Percentiles rank a stretch among this genome's conserved stretches.
Evolutionary conservation across 495 filamentous ascomycete genomes (phyloP).

Genomic region (Polyplosphaeria fusca): DNA sequence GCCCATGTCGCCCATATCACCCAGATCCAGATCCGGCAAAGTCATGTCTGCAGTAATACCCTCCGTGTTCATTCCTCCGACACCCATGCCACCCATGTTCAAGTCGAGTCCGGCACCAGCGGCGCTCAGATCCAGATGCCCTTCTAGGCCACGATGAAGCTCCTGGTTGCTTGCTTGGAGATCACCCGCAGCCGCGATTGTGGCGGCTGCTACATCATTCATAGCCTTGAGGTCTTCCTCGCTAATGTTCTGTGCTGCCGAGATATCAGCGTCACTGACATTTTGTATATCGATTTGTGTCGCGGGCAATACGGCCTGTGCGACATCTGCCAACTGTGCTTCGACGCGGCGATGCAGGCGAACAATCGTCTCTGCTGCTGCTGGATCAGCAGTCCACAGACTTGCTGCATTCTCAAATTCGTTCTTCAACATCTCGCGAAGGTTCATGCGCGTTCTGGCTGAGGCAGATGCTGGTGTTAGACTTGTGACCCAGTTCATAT

Average conservation of each 20-base stretch:
- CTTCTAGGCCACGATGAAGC: constrained; percentile 16
- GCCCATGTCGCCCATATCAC: constrained; percentile 22
- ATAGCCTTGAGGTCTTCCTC: constrained; percentile 22
- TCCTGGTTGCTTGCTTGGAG: constrained; percentile 11
- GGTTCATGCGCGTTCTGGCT: constrained; percentile 42
- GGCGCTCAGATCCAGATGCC: constrained; percentile 22
- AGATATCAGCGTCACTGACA: constrained; percentile 21
- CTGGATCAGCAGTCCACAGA: constrained; percentile 57
- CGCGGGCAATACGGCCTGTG: constrained; percentile 10
- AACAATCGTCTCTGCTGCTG: constrained; percentile 67
- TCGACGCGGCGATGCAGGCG: constrained; percentile 74
- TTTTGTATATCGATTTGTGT: constrained; percentile 34
- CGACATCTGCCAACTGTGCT: constrained; percentile 41
- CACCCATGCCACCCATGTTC: constrained; percentile 1
- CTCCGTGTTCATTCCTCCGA: constrained; percentile 29
- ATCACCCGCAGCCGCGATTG: constrained; percentile 18
- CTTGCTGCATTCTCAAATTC: constrained; percentile 61
- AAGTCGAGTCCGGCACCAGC: constrained; percentile 22
- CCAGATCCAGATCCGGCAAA: constrained; percentile 19
- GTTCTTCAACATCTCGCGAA: constrained; percentile 69
- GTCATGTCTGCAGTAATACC: constrained; percentile 27
- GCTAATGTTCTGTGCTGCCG: constrained; percentile 9
- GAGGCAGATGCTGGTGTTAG: constrained; percentile 29
- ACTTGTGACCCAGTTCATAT: constrained; percentile 39
- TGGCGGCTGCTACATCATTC: constrained; percentile 23